A percentile compares a stretch with the other conserved stretches of the same genome.
Conservation (phyloP, 192 early-diverging fungal genomes). For the Entrophospora sp. region DNA sequence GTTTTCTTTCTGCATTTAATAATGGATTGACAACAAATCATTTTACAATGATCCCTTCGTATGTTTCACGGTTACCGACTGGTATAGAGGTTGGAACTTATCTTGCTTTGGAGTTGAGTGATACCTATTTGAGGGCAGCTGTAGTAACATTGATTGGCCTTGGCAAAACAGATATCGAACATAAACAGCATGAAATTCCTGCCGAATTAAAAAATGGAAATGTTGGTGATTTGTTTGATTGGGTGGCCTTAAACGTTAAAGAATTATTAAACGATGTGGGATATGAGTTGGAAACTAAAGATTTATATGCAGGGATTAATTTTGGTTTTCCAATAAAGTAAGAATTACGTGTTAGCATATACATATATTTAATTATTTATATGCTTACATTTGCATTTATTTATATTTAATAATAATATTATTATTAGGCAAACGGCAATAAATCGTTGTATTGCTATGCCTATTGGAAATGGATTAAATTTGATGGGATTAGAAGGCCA, state of each 20-base stretch:
- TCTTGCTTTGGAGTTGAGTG: slow-evolving; percentile 90
- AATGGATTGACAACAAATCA: slow-evolving; percentile 36
- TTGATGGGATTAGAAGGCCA: too few relatives aligned
- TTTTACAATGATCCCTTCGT: slow-evolving; percentile 85
- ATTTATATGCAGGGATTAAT: slow-evolving; percentile 67
- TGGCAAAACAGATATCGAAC: slow-evolving; percentile 54
- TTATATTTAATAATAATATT: too few relatives aligned
- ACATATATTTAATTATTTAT: too few relatives aligned
- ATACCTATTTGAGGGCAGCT: slow-evolving; percentile 89
- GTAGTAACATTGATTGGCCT: slow-evolving; percentile 71
- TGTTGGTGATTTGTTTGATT: slow-evolving; percentile 68
- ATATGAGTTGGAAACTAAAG: slow-evolving; percentile 38
- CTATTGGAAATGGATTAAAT: too few relatives aligned
- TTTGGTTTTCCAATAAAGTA: slow-evolving; percentile 80
- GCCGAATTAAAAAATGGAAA: slow-evolving; percentile 73
- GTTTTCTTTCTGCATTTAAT: background rate
- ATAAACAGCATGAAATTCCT: slow-evolving; percentile 62
- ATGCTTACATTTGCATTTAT: too few relatives aligned
- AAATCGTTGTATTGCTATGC: too few relatives aligned
- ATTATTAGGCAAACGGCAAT: too few relatives aligned
- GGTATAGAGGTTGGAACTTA: slow-evolving; percentile 82
- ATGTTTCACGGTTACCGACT: slow-evolving; percentile 68
- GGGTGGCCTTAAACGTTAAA: slow-evolving; percentile 62
- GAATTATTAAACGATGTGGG: slow-evolving; percentile 38
- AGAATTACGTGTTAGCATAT: slow-evolving; percentile 24